Percentiles rank a stretch among this genome's conserved stretches.
These are phyloP conservation scores for Sordaria brevicollis DNA, from an alignment of 495 filamentous ascomycete species.

Conservation along the genomic window DNA sequence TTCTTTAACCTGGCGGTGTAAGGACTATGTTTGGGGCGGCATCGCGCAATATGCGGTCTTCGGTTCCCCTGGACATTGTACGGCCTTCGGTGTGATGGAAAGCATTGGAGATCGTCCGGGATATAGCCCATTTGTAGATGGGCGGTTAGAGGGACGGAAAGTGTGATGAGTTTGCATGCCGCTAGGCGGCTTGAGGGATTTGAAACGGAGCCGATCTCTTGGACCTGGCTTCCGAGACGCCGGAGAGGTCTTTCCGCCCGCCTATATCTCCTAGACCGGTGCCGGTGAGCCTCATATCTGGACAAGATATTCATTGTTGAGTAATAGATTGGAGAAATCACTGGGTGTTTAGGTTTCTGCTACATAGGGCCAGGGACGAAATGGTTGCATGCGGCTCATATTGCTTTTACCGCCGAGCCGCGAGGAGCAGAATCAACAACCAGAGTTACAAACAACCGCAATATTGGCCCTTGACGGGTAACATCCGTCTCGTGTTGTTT, in stretches of 20 bases:
- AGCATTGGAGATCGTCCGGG: background rate
- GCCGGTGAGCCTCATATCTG: background rate
- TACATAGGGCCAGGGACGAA: slow-evolving; percentile 17
- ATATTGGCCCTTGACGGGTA: background rate
- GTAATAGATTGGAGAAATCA: background rate
- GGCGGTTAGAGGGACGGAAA: background rate
- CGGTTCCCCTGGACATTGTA: background rate
- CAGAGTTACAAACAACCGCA: background rate
- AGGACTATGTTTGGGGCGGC: background rate
- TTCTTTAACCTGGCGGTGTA: background rate
- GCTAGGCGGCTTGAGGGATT: background rate
- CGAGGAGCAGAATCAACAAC: background rate
- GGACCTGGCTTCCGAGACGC: background rate
- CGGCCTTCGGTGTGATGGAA: background rate
- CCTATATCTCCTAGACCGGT: background rate
- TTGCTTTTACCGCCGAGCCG: slow-evolving; percentile 12
- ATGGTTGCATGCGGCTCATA: slow-evolving; percentile 13
- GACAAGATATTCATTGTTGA: background rate
- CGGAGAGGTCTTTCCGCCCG: background rate
- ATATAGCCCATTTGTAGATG: background rate
- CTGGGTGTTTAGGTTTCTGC: slow-evolving; percentile 11
- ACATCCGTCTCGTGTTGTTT: background rate
- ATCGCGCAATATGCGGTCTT: background rate
- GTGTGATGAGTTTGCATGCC: background rate
- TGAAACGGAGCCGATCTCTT: background rate